Percentiles rank a stretch among this genome's conserved stretches.
Conservation (phyloP, 768 basidiomycete species). For the Xanthoconium stramineum region DNA sequence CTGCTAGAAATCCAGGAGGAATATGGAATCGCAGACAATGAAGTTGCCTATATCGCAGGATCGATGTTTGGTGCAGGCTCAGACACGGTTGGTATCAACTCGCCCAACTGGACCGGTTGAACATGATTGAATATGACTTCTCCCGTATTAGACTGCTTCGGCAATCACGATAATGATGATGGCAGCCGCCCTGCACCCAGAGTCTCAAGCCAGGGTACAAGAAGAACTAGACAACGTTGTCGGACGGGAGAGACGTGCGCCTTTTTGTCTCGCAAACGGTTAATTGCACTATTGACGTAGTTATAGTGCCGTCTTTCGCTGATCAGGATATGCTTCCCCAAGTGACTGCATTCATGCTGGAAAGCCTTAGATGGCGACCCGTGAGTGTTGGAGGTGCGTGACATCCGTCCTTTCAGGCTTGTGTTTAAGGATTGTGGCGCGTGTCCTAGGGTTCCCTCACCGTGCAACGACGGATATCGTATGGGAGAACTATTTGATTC, state of each 20-base stretch:
- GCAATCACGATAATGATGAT: conserved; percentile 54
- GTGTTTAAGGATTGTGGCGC: neutral
- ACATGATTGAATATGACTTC: neutral
- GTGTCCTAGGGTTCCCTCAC: conserved; percentile 53
- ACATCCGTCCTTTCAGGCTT: neutral
- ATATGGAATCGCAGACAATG: conserved; percentile 31
- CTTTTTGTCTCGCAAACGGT: neutral
- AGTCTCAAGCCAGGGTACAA: conserved; percentile 47
- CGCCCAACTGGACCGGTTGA: no score
- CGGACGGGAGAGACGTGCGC: conserved; percentile 35
- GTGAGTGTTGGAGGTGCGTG: conserved; percentile 28
- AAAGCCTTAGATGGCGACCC: conserved; percentile 38
- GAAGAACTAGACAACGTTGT: conserved; percentile 52
- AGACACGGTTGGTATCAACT: conserved; percentile 33
- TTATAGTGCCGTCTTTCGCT: conserved; percentile 35
- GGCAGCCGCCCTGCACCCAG: conserved; percentile 51
- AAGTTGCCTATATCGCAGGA: conserved; percentile 39
- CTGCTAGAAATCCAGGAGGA: conserved; percentile 36
- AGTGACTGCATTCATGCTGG: conserved; percentile 36
- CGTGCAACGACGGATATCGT: conserved; percentile 56
- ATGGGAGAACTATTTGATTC: conserved; percentile 37
- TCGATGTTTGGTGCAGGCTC: conserved; percentile 43
- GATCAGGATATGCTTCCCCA: conserved; percentile 35
- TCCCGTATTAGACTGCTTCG: conserved; percentile 32
- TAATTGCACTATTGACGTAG: neutral